Base-by-base conservation (phyloP, 192 early-diverging fungal species). In the Umbelopsis sp. region DNA sequence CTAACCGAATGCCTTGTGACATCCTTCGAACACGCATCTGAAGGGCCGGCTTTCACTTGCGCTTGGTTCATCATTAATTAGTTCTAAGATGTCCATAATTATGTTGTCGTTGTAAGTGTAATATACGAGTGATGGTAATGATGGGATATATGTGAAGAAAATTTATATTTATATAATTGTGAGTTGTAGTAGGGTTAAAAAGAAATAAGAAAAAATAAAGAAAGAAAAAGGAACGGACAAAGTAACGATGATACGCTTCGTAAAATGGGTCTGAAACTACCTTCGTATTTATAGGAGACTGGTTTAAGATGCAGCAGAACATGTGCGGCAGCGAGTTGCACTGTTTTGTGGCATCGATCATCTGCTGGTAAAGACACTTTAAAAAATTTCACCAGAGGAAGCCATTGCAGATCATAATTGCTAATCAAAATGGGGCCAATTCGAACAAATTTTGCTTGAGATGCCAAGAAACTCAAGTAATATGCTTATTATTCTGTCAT, bases 1-100 rank as follows among this genome's bases (percentile, higher is more conserved):
- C 52, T 33, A 45, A 74, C 72, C 46, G 65, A 93, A 93, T 49
- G 85, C 81, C 72, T 93, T 93, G 69, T 70, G 71, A 79, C 92
- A 93, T 20, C 78, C 80, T 15, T 64, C 70, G 81, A 84, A 88
- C 23, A 76, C 68, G 74, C 91, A 93, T 58, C 66, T 69, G 74
- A 83, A 83, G 9, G 84, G 84, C 58, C 82, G 81, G 64, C 76
- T 75, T 67, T 86, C 84, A 44, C 79, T 80, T 49, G 80, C 75
- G 27, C 78, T 73, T 70, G 74, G 73, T 77, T 86, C 84, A 33
- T 66, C 67, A 74, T 83, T 75, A 74, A 86, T 81, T 48, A 86
- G 69, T 80, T 86, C 84, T 71, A 86, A 79, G 44, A 74, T 74
- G 21, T 74, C 72, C 72, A 74, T 74, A 23, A 22, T 58, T 20